Conservation (phyloP, 768 basidiomycete genomes). For the Boletus subcaerulescens region DNA sequence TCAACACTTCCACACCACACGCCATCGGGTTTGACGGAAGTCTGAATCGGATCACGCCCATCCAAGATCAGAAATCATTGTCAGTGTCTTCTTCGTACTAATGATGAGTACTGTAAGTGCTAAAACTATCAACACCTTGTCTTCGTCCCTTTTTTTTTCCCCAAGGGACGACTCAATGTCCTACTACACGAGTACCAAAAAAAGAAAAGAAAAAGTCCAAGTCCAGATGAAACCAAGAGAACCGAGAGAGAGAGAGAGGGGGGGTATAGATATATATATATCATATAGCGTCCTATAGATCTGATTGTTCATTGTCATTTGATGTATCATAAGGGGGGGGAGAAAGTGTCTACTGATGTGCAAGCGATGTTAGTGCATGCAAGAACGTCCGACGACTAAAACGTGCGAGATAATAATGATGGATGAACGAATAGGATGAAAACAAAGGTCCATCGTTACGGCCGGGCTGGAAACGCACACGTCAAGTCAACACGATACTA, state of each 20-base stretch:
- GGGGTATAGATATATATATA: neutral
- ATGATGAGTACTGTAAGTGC: too few species aligned
- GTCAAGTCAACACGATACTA: slow-evolving; percentile 3
- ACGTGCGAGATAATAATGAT: too few species aligned
- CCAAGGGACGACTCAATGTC: neutral
- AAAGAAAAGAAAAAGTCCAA: neutral
- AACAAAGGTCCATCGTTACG: neutral
- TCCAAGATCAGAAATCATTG: too few species aligned
- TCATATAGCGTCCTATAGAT: neutral
- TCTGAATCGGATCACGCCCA: too few species aligned
- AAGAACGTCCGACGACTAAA: neutral
- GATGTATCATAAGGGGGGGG: too few species aligned
- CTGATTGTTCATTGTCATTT: too few species aligned
- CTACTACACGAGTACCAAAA: too few species aligned
- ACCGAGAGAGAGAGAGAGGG: neutral
- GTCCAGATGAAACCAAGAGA: neutral
- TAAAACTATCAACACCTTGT: too few species aligned
- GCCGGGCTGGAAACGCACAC: slow-evolving; percentile 6
- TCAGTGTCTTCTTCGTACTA: too few species aligned
- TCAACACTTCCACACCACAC: too few species aligned
- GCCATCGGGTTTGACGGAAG: too few species aligned
- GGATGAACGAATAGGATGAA: neutral
- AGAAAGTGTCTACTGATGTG: neutral
- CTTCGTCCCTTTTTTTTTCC: too few species aligned
- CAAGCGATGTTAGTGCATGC: neutral